A percentile compares a stretch with the other conserved stretches of the same genome.
phyloP scores from a whole-genome alignment of 495 filamentous ascomycete species.

The Parathielavia hyrcaniae region DNA sequence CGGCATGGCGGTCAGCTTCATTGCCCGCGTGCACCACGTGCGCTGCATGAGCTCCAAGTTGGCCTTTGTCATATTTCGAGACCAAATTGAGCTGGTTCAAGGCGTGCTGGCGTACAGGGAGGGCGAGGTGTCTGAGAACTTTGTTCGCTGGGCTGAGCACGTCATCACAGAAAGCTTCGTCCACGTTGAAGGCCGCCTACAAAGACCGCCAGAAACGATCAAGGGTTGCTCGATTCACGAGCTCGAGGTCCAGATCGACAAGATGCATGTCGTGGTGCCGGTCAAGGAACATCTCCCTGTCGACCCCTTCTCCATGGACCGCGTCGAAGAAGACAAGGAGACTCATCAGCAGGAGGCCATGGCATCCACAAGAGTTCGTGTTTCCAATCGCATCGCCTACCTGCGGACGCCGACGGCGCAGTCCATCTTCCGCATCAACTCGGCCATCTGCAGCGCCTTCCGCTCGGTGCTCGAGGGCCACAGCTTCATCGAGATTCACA shows the following conservation, averaged over 20 bases:
- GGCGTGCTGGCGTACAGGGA: conserved; percentile 58
- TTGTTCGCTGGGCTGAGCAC: conserved; percentile 82
- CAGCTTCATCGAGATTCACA: conserved; percentile 87
- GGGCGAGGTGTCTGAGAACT: conserved; percentile 60
- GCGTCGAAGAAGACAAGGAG: conserved; percentile 34
- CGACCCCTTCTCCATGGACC: conserved; percentile 51
- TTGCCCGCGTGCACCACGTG: conserved; percentile 78
- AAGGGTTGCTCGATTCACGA: conserved; percentile 70
- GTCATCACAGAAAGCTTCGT: conserved; percentile 77
- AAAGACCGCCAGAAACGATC: conserved; percentile 67
- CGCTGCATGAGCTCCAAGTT: conserved; percentile 80
- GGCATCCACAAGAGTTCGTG: conserved; percentile 44
- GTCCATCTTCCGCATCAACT: conserved; percentile 75
- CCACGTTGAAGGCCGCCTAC: conserved; percentile 66
- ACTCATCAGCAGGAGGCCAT: conserved; percentile 40
- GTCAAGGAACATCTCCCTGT: conserved; percentile 66
- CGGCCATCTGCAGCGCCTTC: conserved; percentile 73
- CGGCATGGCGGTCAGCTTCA: conserved; percentile 67
- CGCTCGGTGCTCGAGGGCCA: conserved; percentile 67
- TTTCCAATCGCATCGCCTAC: conserved; percentile 79
- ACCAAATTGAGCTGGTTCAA: conserved; percentile 77
- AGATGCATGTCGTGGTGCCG: conserved; percentile 58
- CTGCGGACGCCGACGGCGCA: conserved; percentile 80
- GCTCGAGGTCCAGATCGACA: conserved; percentile 72
- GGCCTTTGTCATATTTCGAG: conserved; percentile 79